Conservation (phyloP, 768 basidiomycete genomes). For the Antrodiella citrinella region DNA sequence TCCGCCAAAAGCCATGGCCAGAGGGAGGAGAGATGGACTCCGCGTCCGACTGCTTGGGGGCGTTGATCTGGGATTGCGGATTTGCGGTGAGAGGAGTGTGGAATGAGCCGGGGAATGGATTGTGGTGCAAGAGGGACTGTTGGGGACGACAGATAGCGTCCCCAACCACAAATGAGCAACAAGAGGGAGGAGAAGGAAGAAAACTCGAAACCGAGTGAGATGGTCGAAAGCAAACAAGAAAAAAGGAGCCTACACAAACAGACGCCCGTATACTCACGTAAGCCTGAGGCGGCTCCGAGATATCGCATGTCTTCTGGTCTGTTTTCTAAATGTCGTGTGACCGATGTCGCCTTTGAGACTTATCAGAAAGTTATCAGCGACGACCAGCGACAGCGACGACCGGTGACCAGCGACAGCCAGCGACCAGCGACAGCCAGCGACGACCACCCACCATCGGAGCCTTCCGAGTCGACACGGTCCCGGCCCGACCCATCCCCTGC, state of each 20-base stretch:
- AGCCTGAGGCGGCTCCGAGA: too few relatives aligned
- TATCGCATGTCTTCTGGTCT: background rate
- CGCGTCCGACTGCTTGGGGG: slow-evolving; percentile 23
- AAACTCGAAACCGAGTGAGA: slow-evolving; percentile 1
- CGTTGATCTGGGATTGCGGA: slow-evolving; percentile 18
- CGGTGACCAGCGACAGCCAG: too few relatives aligned
- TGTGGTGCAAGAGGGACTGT: slow-evolving; percentile 18
- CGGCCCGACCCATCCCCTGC: too few relatives aligned
- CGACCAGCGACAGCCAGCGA: too few relatives aligned
- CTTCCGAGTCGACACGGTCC: too few relatives aligned
- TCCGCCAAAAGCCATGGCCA: slow-evolving; percentile 59
- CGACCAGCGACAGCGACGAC: too few relatives aligned
- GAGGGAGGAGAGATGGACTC: slow-evolving; percentile 45
- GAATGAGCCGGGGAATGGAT: slow-evolving; percentile 8
- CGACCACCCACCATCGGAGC: too few relatives aligned
- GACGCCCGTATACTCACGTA: too few relatives aligned
- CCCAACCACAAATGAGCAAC: slow-evolving; percentile 8
- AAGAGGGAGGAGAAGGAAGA: slow-evolving; percentile 1
- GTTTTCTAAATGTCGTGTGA: background rate
- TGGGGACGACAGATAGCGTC: slow-evolving; percentile 18
- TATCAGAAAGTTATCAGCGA: too few relatives aligned
- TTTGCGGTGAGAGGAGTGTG: slow-evolving; percentile 5
- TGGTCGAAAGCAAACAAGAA: slow-evolving; percentile 6
- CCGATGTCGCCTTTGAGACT: too few relatives aligned
- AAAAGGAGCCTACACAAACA: background rate